Conservation (phyloP, 805 yeast species). For the Blastobotrys americana region DNA sequence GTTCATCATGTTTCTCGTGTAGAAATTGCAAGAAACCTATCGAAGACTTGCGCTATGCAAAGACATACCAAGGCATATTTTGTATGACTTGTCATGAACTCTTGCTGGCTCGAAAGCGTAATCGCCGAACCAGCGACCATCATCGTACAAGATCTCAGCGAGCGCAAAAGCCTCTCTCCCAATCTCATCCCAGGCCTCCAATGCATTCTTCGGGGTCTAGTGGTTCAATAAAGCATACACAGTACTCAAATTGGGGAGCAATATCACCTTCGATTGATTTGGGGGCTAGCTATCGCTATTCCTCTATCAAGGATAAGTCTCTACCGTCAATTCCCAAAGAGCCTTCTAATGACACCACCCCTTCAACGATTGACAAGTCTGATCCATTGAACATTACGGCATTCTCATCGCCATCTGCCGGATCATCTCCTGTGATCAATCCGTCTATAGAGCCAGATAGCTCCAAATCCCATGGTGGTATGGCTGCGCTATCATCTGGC, state of each 20-base stretch:
- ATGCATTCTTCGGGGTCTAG: neutral
- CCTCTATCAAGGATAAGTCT: slow-evolving; percentile 9
- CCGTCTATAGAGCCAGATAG: neutral
- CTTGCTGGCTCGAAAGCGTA: slow-evolving; percentile 61
- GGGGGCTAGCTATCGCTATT: neutral
- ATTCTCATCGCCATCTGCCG: neutral
- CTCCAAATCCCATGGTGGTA: neutral
- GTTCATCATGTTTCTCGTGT: slow-evolving; percentile 84
- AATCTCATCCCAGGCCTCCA: slow-evolving; percentile 4
- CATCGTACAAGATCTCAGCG: slow-evolving; percentile 3
- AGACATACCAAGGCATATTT: slow-evolving; percentile 86
- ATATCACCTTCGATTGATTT: slow-evolving; percentile 1
- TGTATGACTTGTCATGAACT: slow-evolving; percentile 90
- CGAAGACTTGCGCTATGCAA: slow-evolving; percentile 82
- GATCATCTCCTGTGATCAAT: slow-evolving; percentile 5
- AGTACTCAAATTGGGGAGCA: slow-evolving; percentile 6
- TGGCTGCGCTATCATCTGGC: too few relatives aligned
- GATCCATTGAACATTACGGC: neutral
- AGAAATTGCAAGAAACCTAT: slow-evolving; percentile 79
- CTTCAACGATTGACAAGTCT: neutral
- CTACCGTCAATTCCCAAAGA: slow-evolving; percentile 15
- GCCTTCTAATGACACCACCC: too few relatives aligned
- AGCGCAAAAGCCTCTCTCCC: slow-evolving; percentile 3
- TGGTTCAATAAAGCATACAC: neutral
- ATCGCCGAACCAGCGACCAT: slow-evolving; percentile 22